A percentile compares a stretch with the other conserved stretches of the same genome.
phyloP scores from a whole-genome alignment of 257 asterid genomes.

The Phtheirospermum japonicum region DNA sequence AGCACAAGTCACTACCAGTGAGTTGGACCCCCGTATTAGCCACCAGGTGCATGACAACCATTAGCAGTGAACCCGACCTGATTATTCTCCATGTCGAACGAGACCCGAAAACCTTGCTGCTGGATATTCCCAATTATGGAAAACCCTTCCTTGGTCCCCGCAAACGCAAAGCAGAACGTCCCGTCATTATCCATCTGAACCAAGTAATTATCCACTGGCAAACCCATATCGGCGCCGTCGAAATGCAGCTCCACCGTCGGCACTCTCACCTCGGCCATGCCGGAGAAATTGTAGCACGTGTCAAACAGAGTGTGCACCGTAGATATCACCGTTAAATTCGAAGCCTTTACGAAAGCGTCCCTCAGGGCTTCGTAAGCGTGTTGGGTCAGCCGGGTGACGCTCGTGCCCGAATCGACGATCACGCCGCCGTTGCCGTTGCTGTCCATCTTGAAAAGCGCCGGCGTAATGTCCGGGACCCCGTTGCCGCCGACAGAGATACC shows the following conservation, averaged over 20 bases:
- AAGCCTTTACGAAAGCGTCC: constrained; percentile 67
- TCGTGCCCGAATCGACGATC: constrained; percentile 84
- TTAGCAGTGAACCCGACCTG: constrained; percentile 51
- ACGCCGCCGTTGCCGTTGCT: constrained; percentile 69
- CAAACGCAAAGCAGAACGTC: constrained; percentile 69
- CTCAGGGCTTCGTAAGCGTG: constrained; percentile 70
- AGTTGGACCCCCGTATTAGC: no score
- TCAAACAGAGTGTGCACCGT: constrained; percentile 55
- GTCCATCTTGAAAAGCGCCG: constrained; percentile 59
- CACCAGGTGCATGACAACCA: not conserved
- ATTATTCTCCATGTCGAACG: constrained; percentile 29
- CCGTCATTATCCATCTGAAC: constrained; percentile 44
- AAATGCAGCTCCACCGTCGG: constrained; percentile 87
- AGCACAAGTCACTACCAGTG: no score
- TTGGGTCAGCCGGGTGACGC: constrained; percentile 77
- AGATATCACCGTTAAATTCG: constrained; percentile 31
- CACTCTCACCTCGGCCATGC: constrained; percentile 60
- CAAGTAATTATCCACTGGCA: constrained; percentile 80
- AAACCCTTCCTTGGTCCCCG: constrained; percentile 67
- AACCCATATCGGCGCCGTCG: constrained; percentile 62
- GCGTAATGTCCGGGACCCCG: constrained; percentile 45
- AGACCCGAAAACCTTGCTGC: constrained; percentile 44
- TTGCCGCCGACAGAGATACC: constrained; percentile 85
- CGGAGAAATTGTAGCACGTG: constrained; percentile 45
- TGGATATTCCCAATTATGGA: constrained; percentile 62